A percentile compares a stretch with the other conserved stretches of the same genome.
Conservation (phyloP, 352 stramenopile genomes). For the Phytophthora tentaculata region DNA sequence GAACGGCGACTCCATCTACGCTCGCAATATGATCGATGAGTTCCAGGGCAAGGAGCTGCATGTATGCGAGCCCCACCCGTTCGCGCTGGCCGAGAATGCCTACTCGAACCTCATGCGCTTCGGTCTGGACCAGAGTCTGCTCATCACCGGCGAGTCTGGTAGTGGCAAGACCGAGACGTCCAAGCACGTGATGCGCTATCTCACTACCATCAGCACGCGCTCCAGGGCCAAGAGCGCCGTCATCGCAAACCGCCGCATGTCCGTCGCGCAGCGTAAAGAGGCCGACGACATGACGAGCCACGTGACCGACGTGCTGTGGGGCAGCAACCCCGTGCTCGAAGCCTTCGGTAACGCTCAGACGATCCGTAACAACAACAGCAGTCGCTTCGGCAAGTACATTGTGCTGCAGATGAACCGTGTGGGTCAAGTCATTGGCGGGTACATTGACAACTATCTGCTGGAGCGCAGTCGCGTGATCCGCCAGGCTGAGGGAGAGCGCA, state of each 20-base stretch:
- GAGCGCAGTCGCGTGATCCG: conserved; percentile 91
- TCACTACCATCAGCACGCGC: conserved; percentile 87
- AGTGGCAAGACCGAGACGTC: conserved; percentile 96
- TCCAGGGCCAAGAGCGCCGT: conserved; percentile 69
- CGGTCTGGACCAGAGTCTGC: conserved; percentile 81
- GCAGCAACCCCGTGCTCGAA: conserved; percentile 84
- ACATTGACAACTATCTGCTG: conserved; percentile 92
- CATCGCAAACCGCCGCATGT: conserved; percentile 82
- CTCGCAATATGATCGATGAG: conserved; percentile 72
- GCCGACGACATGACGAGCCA: conserved; percentile 72
- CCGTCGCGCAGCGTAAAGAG: conserved; percentile 75
- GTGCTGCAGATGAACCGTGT: conserved; percentile 86
- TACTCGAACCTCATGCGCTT: conserved; percentile 93
- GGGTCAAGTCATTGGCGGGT: conserved; percentile 81
- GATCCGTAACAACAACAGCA: conserved; percentile 90
- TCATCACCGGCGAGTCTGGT: conserved; percentile 87
- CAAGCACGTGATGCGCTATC: conserved; percentile 96
- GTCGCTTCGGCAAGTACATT: conserved; percentile 90
- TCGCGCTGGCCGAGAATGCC: conserved; percentile 83
- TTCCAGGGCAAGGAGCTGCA: conserved; percentile 87
- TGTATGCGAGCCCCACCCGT: conserved; percentile 83
- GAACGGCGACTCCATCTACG: conserved; percentile 81
- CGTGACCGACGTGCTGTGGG: conserved; percentile 81
- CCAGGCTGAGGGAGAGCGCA: conserved; percentile 89
- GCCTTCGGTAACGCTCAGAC: conserved; percentile 89